A percentile compares a stretch with the other conserved stretches of the same genome.
Conservation (phyloP, 352 stramenopile genomes). For the Sclerospora graminicola region DNA sequence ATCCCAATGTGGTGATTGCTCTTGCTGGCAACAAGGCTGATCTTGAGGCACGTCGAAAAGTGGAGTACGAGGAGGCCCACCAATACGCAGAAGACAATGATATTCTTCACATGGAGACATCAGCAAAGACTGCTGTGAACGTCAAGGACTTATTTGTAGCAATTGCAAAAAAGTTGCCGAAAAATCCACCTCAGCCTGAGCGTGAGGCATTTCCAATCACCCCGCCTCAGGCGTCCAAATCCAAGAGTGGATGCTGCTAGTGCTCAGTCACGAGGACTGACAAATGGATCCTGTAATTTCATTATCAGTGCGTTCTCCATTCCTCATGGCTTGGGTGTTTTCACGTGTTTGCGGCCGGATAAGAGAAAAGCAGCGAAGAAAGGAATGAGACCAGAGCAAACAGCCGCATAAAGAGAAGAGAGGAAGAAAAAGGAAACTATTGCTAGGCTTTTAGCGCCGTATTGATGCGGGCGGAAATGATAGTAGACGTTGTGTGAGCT, state of each 20-base stretch:
- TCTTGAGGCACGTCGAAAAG: conserved; percentile 93
- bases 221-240: conserved; percentile 63
- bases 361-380: conserved; percentile 6
- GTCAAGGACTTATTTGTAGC: conserved; percentile 99
- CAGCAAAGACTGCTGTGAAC: conserved; percentile 98
- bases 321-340: conserved; percentile 6
- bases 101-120: conserved; percentile 99
- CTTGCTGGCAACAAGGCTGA: conserved; percentile 98
- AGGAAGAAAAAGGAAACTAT: conserved; percentile 12
- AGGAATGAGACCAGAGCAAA: conserved; percentile 5
- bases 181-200: conserved; percentile 74
- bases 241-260: conserved; percentile 77
- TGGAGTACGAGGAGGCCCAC: conserved; percentile 94
- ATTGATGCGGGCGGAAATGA: conserved; percentile 7
- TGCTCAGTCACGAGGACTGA: conserved; percentile 16
- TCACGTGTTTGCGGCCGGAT: conserved; percentile 4
- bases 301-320: conserved; percentile 17
- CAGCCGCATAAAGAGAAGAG: conserved; percentile 10
- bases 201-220: conserved; percentile 81
- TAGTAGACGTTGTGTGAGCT: conserved; percentile 21
- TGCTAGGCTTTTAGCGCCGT: conserved; percentile 1
- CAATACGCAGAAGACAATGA: conserved; percentile 98
- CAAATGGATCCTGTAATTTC: conserved; percentile 23
- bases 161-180: conserved; percentile 86
- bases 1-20: conserved; percentile 95